Conservation (phyloP, 1,139 yeast genomes). For the Saccharomycopsis hybrid region DNA sequence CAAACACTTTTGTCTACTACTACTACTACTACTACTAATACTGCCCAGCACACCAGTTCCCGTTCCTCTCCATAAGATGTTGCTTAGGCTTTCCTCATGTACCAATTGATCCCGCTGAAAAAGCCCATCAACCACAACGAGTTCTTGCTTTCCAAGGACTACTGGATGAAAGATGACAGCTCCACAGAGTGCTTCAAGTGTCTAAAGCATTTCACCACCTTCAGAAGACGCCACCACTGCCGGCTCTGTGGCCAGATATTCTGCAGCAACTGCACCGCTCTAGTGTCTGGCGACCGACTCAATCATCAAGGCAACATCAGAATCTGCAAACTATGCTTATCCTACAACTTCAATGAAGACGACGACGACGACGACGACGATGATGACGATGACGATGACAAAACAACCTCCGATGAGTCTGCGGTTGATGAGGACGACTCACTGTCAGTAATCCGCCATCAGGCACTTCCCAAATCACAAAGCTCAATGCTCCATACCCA, state of each 20-base stretch:
- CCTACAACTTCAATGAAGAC: constrained; percentile 61
- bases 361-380: constrained; percentile 37
- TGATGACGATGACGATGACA: background rate
- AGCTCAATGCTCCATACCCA: too few relatives aligned
- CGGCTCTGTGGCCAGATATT: constrained; percentile 93
- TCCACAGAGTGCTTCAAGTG: constrained; percentile 77
- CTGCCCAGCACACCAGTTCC: too few relatives aligned
- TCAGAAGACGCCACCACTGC: constrained; percentile 90
- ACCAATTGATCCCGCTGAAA: constrained; percentile 5
- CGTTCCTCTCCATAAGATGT: too few relatives aligned
- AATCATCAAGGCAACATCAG: constrained; percentile 64
- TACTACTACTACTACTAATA: too few relatives aligned
- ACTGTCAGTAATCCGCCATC: too few relatives aligned
- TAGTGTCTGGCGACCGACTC: constrained; percentile 71
- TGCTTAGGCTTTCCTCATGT: background rate
- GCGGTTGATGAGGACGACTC: background rate
- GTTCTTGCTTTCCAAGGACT: constrained; percentile 52
- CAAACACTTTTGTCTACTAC: too few relatives aligned
- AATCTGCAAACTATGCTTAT: constrained; percentile 67
- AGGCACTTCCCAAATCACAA: too few relatives aligned
- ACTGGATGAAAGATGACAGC: constrained; percentile 90
- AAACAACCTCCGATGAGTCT: background rate
- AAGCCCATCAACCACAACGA: background rate
- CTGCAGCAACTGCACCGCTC: constrained; percentile 74
- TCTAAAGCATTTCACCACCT: constrained; percentile 63